Percentiles rank a stretch among this genome's conserved stretches.
These are phyloP conservation scores for Schizophyllum amplum DNA, from an alignment of 1,284 basidiomycete species.

Conservation along the genomic window DNA sequence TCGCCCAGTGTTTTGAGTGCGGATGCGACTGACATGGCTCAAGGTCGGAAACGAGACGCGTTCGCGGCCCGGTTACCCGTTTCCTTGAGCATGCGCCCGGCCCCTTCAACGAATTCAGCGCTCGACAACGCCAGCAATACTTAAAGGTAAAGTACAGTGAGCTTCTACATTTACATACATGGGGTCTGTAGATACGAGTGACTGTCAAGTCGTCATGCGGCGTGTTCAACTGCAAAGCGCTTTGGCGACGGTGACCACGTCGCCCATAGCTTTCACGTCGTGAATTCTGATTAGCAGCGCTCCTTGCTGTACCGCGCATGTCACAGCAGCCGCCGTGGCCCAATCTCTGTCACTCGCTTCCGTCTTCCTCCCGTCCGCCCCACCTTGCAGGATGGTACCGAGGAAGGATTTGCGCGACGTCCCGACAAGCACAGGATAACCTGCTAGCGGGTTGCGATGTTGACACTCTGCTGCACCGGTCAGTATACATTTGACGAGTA, in stretches of 20 bases:
- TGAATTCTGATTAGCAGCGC: constrained; percentile 80
- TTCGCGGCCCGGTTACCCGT: too few relatives aligned
- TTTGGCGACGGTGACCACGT: constrained; percentile 39
- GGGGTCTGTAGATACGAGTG: too few relatives aligned
- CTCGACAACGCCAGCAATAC: too few relatives aligned
- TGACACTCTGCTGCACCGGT: not conserved
- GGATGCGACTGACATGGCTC: constrained; percentile 40
- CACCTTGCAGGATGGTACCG: constrained; percentile 48
- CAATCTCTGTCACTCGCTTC: constrained; percentile 59
- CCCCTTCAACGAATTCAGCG: too few relatives aligned
- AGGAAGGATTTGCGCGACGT: constrained; percentile 81
- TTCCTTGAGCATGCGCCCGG: too few relatives aligned
- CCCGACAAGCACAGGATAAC: constrained; percentile 74
- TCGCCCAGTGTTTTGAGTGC: constrained; percentile 62
- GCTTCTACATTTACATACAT: too few relatives aligned
- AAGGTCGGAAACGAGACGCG: too few relatives aligned
- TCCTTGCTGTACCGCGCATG: constrained; percentile 71
- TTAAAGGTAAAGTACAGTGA: too few relatives aligned
- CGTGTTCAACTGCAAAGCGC: too few relatives aligned
- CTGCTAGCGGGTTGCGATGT: constrained; percentile 44
- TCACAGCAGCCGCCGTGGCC: constrained; percentile 79
- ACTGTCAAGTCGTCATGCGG: too few relatives aligned
- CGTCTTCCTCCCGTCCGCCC: constrained; percentile 40
- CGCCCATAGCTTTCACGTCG: constrained; percentile 62
- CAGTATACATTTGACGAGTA: not conserved